Evolutionary conservation across 2,329 filamentous ascomycete species (phyloP), one percentile per base, ranked within the genome.

Genomic region (Hymenoscyphus salicellus): DNA sequence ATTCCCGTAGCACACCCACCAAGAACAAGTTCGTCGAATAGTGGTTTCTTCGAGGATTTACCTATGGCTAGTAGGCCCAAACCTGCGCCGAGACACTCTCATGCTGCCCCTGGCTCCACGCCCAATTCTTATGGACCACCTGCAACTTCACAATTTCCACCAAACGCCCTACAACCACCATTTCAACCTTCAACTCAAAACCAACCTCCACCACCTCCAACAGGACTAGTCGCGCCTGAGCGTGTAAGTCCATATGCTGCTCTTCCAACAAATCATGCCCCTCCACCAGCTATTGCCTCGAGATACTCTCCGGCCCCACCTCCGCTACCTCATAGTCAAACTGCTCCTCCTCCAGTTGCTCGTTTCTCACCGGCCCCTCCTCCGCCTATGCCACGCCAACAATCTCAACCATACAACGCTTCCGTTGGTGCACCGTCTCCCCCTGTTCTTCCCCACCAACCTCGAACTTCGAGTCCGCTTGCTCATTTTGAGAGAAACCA

Each of bases 1-100:
- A 43, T 58, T 28, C 60, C 52, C 23, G 41, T 36, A 23, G 60
- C 36, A 23, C 58, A 32, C 16, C 58, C 26, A 26, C 20, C 33
- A 30, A 32, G 36, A 46, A 28, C 26, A 3, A 43, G 23, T 11
- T 49, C 60, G 23, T 41, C 60, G 2, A 55, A 28, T 28, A 57
- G 52, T 43, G 86, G 83, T 70, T 94, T 94, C 75, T 94, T 93
- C 69, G 91, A 93, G 76, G 91, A 94, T 62, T 80, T 94, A 26
- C 91, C 91, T 0, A 76, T 89, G 60, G 77, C 83, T 1, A 77
- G 84, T 3, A 88, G 83, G 72, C 83, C 86, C n/a, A 84, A 88
- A 30, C 84, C 86, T 20, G 81, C 82, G 28, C 84, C 85, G 1
- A 82, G 86, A 62, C 83, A 84, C 56, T 68, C 73, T 2, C 71